Percentiles rank a stretch among this genome's conserved stretches.
phyloP scores from a whole-genome alignment of 148 eudicot genomes.

The Cornus florida region DNA sequence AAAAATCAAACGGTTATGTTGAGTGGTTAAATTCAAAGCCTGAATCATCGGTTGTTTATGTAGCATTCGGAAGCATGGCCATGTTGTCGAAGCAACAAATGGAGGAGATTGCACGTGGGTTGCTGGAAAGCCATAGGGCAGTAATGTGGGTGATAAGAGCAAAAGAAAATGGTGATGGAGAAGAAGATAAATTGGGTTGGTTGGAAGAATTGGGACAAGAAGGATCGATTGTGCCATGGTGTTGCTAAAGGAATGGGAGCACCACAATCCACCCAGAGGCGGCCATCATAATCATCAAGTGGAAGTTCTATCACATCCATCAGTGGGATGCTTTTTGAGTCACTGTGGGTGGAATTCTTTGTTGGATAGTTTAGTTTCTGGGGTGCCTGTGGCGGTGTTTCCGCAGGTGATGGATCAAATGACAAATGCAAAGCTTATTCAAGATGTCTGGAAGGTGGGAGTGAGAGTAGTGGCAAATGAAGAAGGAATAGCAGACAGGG shows the following conservation, averaged over 20 bases:
- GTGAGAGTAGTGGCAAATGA: not conserved
- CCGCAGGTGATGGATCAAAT: constrained; percentile 26
- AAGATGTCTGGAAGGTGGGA: constrained; percentile 33
- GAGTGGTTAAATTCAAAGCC: constrained; percentile 40
- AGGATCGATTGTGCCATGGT: constrained; percentile 46
- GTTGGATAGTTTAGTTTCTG: constrained; percentile 24
- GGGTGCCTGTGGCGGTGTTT: constrained; percentile 17
- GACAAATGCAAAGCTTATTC: constrained; percentile 22
- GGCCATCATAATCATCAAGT: too few relatives aligned
- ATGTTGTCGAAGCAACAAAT: not conserved
- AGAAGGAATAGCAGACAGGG: constrained; percentile 18
- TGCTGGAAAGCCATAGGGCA: constrained; percentile 6
- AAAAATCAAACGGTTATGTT: constrained; percentile 24
- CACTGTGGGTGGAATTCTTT: constrained; percentile 48
- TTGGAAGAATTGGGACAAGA: not conserved
- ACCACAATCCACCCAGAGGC: too few relatives aligned
- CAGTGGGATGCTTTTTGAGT: constrained; percentile 36
- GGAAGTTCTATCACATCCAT: constrained; percentile 32
- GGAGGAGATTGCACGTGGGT: not conserved
- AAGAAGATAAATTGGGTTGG: not conserved
- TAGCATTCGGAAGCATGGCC: not conserved
- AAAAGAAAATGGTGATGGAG: not conserved
- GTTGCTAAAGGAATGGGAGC: too few relatives aligned
- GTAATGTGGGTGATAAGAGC: constrained; percentile 49
- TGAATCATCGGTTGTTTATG: not conserved